A percentile compares a stretch with the other conserved stretches of the same genome.
phyloP scores from a whole-genome alignment of 495 filamentous ascomycete genomes.

The Aspergillus hancockii region DNA sequence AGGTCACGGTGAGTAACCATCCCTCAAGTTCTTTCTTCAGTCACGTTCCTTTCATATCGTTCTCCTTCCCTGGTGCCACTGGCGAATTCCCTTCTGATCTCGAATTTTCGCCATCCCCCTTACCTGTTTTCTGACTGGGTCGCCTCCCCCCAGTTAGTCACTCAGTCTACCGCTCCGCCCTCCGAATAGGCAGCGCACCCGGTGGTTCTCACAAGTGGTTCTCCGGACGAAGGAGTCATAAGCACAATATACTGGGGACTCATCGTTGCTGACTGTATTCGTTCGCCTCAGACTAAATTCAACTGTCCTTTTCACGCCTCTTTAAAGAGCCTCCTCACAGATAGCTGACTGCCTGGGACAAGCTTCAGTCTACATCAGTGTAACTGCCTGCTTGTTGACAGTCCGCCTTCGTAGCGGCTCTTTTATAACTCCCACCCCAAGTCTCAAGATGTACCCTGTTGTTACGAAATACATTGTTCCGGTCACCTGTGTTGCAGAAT shows the following conservation, averaged over 20 bases:
- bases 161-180: slow-evolving; percentile 21
- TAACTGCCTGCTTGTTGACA: slow-evolving; percentile 28
- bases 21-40: slow-evolving; percentile 8
- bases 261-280: slow-evolving; percentile 24
- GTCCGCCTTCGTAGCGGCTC: slow-evolving; percentile 28
- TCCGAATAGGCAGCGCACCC: slow-evolving; percentile 25
- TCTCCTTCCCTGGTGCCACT: slow-evolving; percentile 14
- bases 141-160: slow-evolving; percentile 25
- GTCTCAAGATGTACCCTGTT: slow-evolving; percentile 38
- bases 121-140: slow-evolving; percentile 10
- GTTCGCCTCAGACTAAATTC: slow-evolving; percentile 12
- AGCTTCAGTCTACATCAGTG: slow-evolving; percentile 16
- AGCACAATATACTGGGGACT: slow-evolving; percentile 6
- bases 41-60: slow-evolving; percentile 9
- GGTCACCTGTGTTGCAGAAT: slow-evolving; percentile 33
- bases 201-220: slow-evolving; percentile 15
- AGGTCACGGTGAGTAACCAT: slow-evolving; percentile 24
- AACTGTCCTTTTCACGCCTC: slow-evolving; percentile 6
- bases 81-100: slow-evolving; percentile 14
- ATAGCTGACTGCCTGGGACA: slow-evolving; percentile 29
- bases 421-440: slow-evolving; percentile 17
- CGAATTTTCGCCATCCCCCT: slow-evolving; percentile 10
- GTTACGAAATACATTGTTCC: slow-evolving; percentile 29
- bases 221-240: slow-evolving; percentile 25
- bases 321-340: slow-evolving; percentile 15